Evolutionary conservation across 345 rosid genomes (phyloP), one percentile per base, ranked within the genome.

Genomic region (Lagerstroemia speciosa): DNA sequence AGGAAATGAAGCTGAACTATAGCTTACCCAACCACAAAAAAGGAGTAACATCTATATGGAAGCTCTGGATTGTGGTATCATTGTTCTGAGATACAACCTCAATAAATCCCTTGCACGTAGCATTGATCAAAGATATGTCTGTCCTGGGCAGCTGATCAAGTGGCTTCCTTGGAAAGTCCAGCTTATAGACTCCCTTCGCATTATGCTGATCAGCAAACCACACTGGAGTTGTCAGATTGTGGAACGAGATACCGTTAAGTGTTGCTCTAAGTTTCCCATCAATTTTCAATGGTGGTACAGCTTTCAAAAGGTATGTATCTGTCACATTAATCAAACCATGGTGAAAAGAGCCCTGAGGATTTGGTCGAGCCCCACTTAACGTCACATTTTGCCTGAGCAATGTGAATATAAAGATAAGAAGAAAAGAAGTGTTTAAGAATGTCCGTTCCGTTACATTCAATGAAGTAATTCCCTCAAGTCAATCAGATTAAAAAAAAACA

Each of bases 291-390:
- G 85, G 97, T 62, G 97, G 95, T 78, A 91, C 77, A 83, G 86
- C 84, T 78, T 78, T 73, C 71, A 94, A 65, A 55, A 88, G 43
- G 65, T 89, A 91, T 29, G 94, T 82, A 29, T 88, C 79, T n/a
- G 95, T 94, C 64, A 89, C 78, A 70, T 94, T 94, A 77, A 94
- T 94, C 37, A 74, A 69, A 67, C 99, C 97, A 45, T 94, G 91
- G 80, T 86, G 99, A 71, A 74, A 94, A 68, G 99, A 94, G 1
- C 99, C 99, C 67, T 94, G 99, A 0, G 99, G 97, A 67, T 94
- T 94, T 66, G 97, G 97, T 37, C 99, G 92, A 78, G 99, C 97
- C 72, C 99, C 99, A 74, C 97, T 89, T 15, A 97, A 93, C 66
- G 85, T 70, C 67, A 86, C 83, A 73, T 94, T 94, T 84, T 82